A percentile compares a stretch with the other conserved stretches of the same genome.
Evolutionary conservation across 495 filamentous ascomycete genomes (phyloP).

Genomic region (Neurospora pannonica): DNA sequence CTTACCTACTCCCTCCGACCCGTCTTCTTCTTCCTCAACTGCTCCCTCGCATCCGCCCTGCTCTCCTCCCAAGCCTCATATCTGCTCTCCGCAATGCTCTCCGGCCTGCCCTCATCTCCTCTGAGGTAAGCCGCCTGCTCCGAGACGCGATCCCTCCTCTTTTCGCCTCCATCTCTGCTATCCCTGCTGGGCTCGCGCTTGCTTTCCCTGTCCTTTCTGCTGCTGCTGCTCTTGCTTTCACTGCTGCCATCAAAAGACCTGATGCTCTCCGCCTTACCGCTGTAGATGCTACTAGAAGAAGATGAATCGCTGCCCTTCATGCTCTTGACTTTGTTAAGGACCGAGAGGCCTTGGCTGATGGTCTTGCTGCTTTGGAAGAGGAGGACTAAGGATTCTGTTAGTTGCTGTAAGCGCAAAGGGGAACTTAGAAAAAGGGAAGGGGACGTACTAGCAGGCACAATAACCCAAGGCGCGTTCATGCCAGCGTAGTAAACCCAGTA

Average conservation of each 20-base stretch:
- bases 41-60: not conserved
- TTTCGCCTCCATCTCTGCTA: not conserved
- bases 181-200: not conserved
- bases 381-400: not conserved
- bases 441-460: conserved; percentile 50
- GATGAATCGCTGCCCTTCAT: not conserved
- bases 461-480: conserved; percentile 81
- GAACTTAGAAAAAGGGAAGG: not conserved
- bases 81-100: not conserved
- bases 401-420: not conserved
- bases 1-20: not conserved
- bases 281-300: not conserved
- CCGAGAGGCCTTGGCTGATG: not conserved
- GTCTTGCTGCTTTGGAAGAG: not conserved
- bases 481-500: conserved; percentile 84
- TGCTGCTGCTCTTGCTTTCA: not conserved
- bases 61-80: not conserved
- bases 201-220: not conserved
- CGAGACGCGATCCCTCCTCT: not conserved
- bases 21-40: not conserved
- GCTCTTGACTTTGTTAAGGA: not conserved
- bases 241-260: not conserved
- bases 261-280: not conserved
- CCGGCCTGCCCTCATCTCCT: not conserved
- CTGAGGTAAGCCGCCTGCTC: not conserved